Conservation (phyloP, 176 grass and related monocot species). For the Ampelocalamus luodianensis region DNA sequence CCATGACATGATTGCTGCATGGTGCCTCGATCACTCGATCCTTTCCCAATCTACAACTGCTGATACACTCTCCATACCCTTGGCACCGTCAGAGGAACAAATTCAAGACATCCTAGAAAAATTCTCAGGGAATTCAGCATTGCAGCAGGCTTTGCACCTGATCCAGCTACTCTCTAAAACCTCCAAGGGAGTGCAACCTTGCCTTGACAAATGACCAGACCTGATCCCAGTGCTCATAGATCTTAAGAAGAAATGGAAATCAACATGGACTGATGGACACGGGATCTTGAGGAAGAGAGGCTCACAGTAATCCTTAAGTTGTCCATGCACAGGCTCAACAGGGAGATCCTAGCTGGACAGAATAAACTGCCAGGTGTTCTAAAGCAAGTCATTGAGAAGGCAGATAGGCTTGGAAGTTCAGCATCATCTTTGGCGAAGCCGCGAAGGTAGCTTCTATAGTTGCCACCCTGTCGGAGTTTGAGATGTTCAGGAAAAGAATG, state of each 20-base stretch:
- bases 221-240: constrained; percentile 35
- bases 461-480: constrained; percentile 43
- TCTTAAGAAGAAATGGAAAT: constrained; percentile 50
- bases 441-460: constrained; percentile 44
- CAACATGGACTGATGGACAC: constrained; percentile 34
- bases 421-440: constrained; percentile 20
- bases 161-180: too few species aligned
- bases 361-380: constrained; percentile 37
- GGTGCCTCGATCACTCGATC: constrained; percentile 40
- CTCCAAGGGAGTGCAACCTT: constrained; percentile 50
- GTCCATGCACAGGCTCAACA: constrained; percentile 45
- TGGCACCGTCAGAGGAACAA: constrained; percentile 44
- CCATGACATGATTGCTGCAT: constrained; percentile 51
- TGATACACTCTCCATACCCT: constrained; percentile 4
- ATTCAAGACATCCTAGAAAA: constrained; percentile 39
- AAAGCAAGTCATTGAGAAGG: constrained; percentile 4
- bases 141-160: constrained; percentile 37
- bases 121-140: constrained; percentile 19
- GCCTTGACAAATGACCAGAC: constrained; percentile 29
- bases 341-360: constrained; percentile 39
- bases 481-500: constrained; percentile 49
- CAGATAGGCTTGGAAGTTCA: constrained; percentile 14
- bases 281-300: constrained; percentile 36
- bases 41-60: constrained; percentile 1
- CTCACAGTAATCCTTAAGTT: constrained; percentile 40